phyloP scores from a whole-genome alignment of 2,329 filamentous ascomycete genomes.

The Sclerotinia nivalis region DNA sequence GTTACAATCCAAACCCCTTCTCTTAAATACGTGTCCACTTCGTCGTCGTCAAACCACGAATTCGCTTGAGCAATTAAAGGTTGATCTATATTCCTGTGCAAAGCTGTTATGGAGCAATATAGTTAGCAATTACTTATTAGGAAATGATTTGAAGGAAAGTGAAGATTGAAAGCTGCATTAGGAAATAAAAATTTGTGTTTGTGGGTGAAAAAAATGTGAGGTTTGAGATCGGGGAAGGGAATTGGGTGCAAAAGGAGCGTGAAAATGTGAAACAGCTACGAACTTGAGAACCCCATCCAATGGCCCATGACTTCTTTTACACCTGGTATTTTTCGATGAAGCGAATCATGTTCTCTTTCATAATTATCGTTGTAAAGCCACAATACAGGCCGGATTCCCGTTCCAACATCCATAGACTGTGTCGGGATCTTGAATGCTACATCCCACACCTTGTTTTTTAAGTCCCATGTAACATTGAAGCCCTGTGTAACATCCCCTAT shows the following conservation, averaged over 20 bases:
- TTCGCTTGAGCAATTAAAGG: neutral
- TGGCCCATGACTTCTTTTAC: neutral
- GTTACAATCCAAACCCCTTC: constrained; percentile 7
- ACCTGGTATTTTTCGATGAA: neutral
- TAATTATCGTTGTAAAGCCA: constrained; percentile 1
- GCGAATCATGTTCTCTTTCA: neutral
- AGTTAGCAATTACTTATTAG: neutral
- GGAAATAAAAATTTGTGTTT: neutral
- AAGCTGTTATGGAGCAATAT: neutral
- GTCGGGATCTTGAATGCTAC: neutral
- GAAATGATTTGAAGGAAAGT: neutral
- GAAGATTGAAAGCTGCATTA: neutral
- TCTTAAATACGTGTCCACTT: neutral
- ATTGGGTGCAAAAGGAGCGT: neutral
- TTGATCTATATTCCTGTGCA: neutral
- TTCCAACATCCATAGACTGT: neutral
- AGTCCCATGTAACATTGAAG: neutral
- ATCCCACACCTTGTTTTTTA: neutral
- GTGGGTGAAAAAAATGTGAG: neutral
- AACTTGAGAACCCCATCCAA: constrained; percentile 16
- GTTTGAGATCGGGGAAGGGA: neutral
- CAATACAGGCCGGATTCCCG: neutral
- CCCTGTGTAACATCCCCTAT: neutral
- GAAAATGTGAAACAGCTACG: neutral
- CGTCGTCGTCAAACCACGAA: neutral